These are phyloP conservation scores for Phylloboletellus chloephorus DNA, from an alignment of 1,284 basidiomycete genomes.

Conservation along the genomic window DNA sequence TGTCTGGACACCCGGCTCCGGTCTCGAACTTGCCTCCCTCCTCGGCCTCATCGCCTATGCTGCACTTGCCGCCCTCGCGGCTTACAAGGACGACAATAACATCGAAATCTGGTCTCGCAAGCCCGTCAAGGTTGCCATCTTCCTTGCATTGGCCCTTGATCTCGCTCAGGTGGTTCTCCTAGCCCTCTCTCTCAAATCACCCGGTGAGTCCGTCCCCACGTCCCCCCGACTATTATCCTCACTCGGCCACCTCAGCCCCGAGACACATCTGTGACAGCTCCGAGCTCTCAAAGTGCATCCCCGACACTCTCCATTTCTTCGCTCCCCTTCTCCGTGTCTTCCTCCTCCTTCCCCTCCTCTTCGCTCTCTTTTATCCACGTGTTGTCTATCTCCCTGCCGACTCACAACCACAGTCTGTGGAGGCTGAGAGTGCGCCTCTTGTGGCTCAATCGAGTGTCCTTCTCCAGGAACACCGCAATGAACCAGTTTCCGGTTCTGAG, in stretches of 20 bases:
- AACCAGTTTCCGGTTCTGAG: slow-evolving; percentile 17
- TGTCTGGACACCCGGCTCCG: slow-evolving; percentile 58
- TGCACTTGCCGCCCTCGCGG: slow-evolving; percentile 62
- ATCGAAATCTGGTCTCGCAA: slow-evolving; percentile 63
- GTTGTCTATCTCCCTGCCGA: slow-evolving; percentile 51
- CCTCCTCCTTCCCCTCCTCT: slow-evolving; percentile 53
- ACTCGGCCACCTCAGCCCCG: slow-evolving; percentile 10
- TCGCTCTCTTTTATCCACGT: slow-evolving; percentile 53
- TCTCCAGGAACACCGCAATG: slow-evolving; percentile 26
- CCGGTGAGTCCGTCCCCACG: slow-evolving; percentile 37
- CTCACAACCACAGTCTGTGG: slow-evolving; percentile 18
- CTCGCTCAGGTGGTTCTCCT: slow-evolving; percentile 53
- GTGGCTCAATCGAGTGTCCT: slow-evolving; percentile 27
- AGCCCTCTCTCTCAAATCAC: slow-evolving; percentile 40
- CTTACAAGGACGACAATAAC: slow-evolving; percentile 71
- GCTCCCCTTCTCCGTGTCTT: slow-evolving; percentile 64
- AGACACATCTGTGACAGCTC: slow-evolving; percentile 31
- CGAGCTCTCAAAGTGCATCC: slow-evolving; percentile 33
- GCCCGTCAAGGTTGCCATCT: slow-evolving; percentile 51
- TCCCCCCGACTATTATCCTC: not conserved
- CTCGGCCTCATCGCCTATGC: slow-evolving; percentile 63
- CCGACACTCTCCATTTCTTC: slow-evolving; percentile 51
- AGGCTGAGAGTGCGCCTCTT: slow-evolving; percentile 27
- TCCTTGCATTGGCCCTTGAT: slow-evolving; percentile 52
- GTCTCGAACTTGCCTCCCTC: slow-evolving; percentile 63